Base-by-base conservation (phyloP, 306 rosid genomes). In the Inga laurina region DNA sequence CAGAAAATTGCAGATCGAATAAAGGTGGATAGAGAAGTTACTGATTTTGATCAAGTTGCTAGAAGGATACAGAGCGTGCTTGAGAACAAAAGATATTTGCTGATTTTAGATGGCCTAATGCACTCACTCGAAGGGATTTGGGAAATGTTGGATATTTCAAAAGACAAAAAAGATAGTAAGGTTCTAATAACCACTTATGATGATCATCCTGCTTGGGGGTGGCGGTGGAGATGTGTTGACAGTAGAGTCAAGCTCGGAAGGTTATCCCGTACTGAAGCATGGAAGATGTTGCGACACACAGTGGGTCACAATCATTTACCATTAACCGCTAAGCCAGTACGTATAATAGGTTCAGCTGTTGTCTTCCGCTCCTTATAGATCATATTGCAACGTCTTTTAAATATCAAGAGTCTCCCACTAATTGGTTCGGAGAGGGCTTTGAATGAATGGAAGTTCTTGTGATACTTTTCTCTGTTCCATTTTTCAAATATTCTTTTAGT, bases 61-160 rank as follows among this genome's bases (percentile, higher is more conserved):
- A 15, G 44, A 35, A 59, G 57, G 66, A 77, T 87, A 54, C 74
- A n/a, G 37, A 10, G 0, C 8, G 81, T 81, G 71, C 24, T 87
- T 2, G 27, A 73, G 59, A 15, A 3, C 1, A 72, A 81, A 46
- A 87, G 4, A 69, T 87, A 77, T 48, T 64, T 87, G 37, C 30
- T 87, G 72, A 57, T 84, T 65, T 49, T 87, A 77, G 87, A 87
- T 81, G 85, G 32, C 39, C 78, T 84, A 21, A 67, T 10, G 39
- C 3, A 15, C 3, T 1, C 3, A 10, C 13, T 62, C 8, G 12
- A 87, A 77, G 64, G 77, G 51, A 24, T 57, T 39, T 83, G 32
- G 85, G 85, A 24, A 10, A 45, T 1, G 14, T 10, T 49, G 19
- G 6, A 49, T 49, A 76, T 87, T 10, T 71, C 43, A 37, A 21